Evolutionary conservation across 805 yeast genomes (phyloP).

Genomic region (Lipomyces chichibuensis): DNA sequence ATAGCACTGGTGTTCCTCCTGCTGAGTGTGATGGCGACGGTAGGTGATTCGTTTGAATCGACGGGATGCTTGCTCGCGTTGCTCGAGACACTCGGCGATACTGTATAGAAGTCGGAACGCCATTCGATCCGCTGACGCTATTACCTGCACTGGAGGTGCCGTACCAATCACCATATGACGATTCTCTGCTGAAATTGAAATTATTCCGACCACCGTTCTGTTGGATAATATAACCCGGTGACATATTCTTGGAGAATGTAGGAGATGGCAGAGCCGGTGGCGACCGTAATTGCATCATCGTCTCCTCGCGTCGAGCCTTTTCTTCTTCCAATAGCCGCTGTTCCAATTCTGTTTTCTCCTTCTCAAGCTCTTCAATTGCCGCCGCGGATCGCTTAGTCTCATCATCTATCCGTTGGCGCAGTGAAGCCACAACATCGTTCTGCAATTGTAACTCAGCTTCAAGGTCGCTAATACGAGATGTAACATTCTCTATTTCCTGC

Average conservation of each 20-base stretch:
- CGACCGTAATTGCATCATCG: constrained; percentile 14
- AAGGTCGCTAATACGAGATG: constrained; percentile 24
- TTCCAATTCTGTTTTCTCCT: constrained; percentile 34
- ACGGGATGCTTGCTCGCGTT: neutral
- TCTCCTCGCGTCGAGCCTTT: constrained; percentile 32
- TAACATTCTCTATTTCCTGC: constrained; percentile 14
- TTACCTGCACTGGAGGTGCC: neutral
- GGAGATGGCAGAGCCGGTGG: constrained; percentile 26
- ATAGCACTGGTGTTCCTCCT: neutral
- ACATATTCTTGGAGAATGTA: constrained; percentile 17
- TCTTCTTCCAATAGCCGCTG: constrained; percentile 33
- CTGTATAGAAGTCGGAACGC: constrained; percentile 24
- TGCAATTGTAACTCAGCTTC: constrained; percentile 28
- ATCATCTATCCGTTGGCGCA: constrained; percentile 31
- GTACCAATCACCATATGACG: constrained; percentile 23
- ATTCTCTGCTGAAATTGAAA: constrained; percentile 17
- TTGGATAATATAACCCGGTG: neutral
- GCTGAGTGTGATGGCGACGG: constrained; percentile 11
- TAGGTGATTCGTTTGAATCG: constrained; percentile 2
- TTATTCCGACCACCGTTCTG: constrained; percentile 2
- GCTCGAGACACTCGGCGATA: constrained; percentile 23
- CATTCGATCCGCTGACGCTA: constrained; percentile 9
- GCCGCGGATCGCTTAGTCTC: constrained; percentile 20
- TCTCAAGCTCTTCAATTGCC: constrained; percentile 36
- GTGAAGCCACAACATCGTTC: constrained; percentile 25